phyloP scores from a whole-genome alignment of 1,284 basidiomycete species.

The Pseudozyma thailandica region DNA sequence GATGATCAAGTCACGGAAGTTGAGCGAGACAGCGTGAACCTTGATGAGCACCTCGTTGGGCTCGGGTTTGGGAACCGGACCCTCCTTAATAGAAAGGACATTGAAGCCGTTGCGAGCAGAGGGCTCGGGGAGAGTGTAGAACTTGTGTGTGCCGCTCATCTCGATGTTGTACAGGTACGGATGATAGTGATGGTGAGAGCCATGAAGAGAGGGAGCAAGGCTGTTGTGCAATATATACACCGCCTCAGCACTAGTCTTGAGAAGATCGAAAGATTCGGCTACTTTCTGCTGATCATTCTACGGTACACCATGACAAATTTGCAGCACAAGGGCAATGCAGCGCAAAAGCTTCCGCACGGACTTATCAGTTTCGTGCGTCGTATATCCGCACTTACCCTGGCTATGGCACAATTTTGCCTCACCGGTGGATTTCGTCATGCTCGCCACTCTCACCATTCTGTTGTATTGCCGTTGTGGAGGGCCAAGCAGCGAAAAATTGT shows the following conservation, averaged over 20 bases:
- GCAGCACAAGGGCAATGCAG: no score
- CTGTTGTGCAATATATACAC: not conserved
- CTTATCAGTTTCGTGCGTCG: no score
- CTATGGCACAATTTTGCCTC: conserved; percentile 1
- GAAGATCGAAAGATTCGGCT: no score
- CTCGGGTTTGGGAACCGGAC: conserved; percentile 48
- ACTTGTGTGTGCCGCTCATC: conserved; percentile 42
- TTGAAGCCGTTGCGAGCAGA: conserved; percentile 40
- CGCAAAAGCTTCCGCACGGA: no score
- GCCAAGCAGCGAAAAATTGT: not conserved
- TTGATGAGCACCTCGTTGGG: conserved; percentile 58
- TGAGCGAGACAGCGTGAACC: conserved; percentile 69
- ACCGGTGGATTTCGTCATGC: not conserved
- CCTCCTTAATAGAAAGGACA: conserved; percentile 38
- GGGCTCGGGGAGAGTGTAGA: conserved; percentile 36
- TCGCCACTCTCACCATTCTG: not conserved
- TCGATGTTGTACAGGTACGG: not conserved
- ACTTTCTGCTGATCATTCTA: no score
- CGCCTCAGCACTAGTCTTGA: no score
- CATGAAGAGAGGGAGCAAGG: not conserved
- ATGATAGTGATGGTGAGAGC: not conserved
- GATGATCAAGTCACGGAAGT: conserved; percentile 66
- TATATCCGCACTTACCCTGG: no score
- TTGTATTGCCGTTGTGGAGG: conserved; percentile 24
- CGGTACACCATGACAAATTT: no score